Conservation (phyloP, 805 yeast species). For the Pichia gijzeniarum region DNA sequence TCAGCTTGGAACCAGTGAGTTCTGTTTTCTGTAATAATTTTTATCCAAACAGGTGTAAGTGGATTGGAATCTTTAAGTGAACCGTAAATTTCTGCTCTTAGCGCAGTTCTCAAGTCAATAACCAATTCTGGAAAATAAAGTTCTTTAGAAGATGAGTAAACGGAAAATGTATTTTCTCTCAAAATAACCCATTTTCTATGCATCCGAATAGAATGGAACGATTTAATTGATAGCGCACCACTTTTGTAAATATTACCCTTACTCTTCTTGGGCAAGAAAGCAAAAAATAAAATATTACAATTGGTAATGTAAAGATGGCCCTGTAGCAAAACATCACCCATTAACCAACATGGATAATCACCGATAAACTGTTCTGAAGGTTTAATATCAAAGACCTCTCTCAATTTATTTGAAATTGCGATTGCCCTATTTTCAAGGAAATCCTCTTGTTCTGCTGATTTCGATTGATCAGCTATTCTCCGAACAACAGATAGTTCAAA, state of each 20-base stretch:
- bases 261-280: slow-evolving; percentile 57
- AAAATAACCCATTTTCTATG: slow-evolving; percentile 77
- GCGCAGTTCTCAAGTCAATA: slow-evolving; percentile 62
- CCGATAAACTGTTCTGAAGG: slow-evolving; percentile 49
- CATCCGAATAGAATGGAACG: slow-evolving; percentile 32
- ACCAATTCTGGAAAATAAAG: slow-evolving; percentile 77
- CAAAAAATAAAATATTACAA: slow-evolving; percentile 62
- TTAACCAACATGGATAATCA: slow-evolving; percentile 74
- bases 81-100: slow-evolving; percentile 48
- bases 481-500: slow-evolving; percentile 31
- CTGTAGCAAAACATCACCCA: slow-evolving; percentile 75
- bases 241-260: slow-evolving; percentile 38
- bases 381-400: slow-evolving; percentile 37
- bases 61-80: slow-evolving; percentile 17
- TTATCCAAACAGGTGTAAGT: slow-evolving; percentile 41
- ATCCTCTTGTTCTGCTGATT: slow-evolving; percentile 2
- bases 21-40: slow-evolving; percentile 50
- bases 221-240: slow-evolving; percentile 45
- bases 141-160: slow-evolving; percentile 68
- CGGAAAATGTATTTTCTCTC: slow-evolving; percentile 58
- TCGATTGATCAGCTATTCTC: slow-evolving; percentile 21
- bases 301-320: slow-evolving; percentile 77
- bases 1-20: slow-evolving; percentile 69
- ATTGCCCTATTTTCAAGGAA: slow-evolving; percentile 27
- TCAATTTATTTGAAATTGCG: slow-evolving; percentile 33